These are phyloP conservation scores for Maudiozyma turicensis DNA, from an alignment of 805 yeast genomes.

Conservation along the genomic window DNA sequence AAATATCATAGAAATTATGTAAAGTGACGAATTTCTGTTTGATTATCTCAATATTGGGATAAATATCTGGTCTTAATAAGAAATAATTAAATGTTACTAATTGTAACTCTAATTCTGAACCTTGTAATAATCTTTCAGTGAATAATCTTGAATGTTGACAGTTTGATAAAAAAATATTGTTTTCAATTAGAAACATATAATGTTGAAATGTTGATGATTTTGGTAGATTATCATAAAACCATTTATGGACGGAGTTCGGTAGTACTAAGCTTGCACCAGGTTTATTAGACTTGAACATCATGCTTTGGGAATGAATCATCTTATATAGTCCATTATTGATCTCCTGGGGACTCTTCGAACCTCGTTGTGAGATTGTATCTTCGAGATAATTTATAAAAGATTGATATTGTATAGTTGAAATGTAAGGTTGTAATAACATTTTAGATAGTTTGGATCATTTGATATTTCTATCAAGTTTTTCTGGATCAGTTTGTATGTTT, in stretches of 20 bases:
- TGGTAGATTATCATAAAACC: constrained; percentile 19
- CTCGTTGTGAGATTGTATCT: too few relatives aligned
- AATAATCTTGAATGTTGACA: constrained; percentile 8
- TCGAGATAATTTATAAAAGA: neutral
- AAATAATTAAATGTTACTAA: constrained; percentile 23
- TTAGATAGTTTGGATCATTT: neutral
- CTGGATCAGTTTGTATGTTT: neutral
- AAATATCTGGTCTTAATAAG: constrained; percentile 9
- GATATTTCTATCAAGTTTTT: neutral
- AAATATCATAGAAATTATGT: constrained; percentile 16
- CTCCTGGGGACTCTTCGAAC: too few relatives aligned
- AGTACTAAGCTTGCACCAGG: constrained; percentile 8
- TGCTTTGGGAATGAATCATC: constrained; percentile 14
- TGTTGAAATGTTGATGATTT: constrained; percentile 15
- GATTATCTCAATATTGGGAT: constrained; percentile 1
- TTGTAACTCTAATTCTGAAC: constrained; percentile 21
- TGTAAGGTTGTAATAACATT: neutral
- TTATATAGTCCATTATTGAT: constrained; percentile 7
- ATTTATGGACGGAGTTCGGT: constrained; percentile 18
- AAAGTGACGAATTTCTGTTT: constrained; percentile 14
- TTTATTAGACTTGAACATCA: constrained; percentile 9
- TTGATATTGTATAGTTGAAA: neutral
- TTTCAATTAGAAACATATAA: constrained; percentile 18
- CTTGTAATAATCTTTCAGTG: constrained; percentile 15
- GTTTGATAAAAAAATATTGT: constrained; percentile 14